Evolutionary conservation across 2,329 filamentous ascomycete genomes (phyloP), one percentile per base, ranked within the genome.

Genomic region (Arthrobotrys megalospora): DNA sequence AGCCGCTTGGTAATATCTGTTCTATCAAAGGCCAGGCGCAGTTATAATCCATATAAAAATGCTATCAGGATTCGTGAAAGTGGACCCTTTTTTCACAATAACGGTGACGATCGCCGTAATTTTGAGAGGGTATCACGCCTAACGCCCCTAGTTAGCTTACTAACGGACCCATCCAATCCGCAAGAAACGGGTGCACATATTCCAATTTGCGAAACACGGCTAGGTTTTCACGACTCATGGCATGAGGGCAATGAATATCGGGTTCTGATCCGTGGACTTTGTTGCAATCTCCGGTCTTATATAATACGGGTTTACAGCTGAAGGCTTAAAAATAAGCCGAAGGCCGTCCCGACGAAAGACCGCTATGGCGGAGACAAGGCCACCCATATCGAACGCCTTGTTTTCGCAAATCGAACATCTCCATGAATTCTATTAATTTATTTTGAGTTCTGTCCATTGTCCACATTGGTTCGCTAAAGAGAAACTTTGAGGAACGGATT

Each of bases 131-230:
- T 45, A 28, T 36, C 10, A 16, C 24, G 28, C n/a, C 43, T 62
- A 16, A 28, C n/a, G 16, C 16, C 12, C 36, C 19, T 24, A 4
- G 12, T 16, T 19, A 14, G 50, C 66, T 77, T 36, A 70, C 66
- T 70, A 71, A 67, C 60, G 60, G 69, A 60, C 60, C 41, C 38
- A 60, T 58, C 50, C 16, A 47, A 60, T 41, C 48, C 68, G 38
- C 32, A 41, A 47, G 43, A 43, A 28, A 24, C 28, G 48, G 19
- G 43, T 43, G 28, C 11, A 3, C 34, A 43, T 50, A 16, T 52
- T 52, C 24, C 52, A 71, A 63, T 77, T 77, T 71, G 73, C 73
- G 60, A 70, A 77, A 77, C 32, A 66, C 50, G 69, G 64, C 55
- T 52, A 28, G 50, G 38, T 32, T 32, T 48, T 41, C 60, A 66